Evolutionary conservation across 2,329 filamentous ascomycete species (phyloP), one percentile per base, ranked within the genome.

Genomic region (Aspergillus udagawae): DNA sequence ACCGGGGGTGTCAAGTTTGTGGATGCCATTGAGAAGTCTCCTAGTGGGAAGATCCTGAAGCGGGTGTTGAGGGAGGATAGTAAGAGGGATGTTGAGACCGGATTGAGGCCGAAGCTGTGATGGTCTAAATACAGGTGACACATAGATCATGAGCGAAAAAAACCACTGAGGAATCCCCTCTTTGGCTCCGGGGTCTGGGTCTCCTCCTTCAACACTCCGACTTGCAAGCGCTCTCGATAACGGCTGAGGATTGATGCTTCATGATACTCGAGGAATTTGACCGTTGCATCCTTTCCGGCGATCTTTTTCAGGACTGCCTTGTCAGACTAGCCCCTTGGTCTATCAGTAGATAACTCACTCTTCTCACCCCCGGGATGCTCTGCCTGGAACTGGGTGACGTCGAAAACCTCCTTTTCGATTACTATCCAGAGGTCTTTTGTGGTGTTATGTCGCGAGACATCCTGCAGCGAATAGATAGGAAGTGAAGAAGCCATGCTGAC

Each of bases 1-100:
- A 73, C 73, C 4, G 79, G 80, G 1, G 80, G 80, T 0, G 75
- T 82, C 2, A 69, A 68, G 42, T 78, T 79, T 64, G 66, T 77
- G 4, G 69, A 74, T 4, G 63, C 63, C 0, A 76, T 79, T 56
- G 67, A 72, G 5, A 71, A 69, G 55, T 76, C 71, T 54, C 63
- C 73, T 0, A 75, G 70, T 58, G 74, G 75, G 7, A 77, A 77
- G 65, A 73, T 75, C 21, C 54, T 75, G 38, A 79, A 81, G 70
- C 70, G 75, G 27, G 58, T 78, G 3, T 64, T 82, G 57, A 71
- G 78, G 52, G 79, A 81, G 49, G 67, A 73, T 65, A 77, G 77
- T 44, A 75, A 76, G 67, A 73, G 68, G 62, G 78, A 80, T 61
- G 70, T 71, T n/a, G 54, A 67, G 45, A 52, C 58, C 45, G 61